Conservation (phyloP, 2,329 filamentous ascomycete genomes). For the Fusarium sp. region DNA sequence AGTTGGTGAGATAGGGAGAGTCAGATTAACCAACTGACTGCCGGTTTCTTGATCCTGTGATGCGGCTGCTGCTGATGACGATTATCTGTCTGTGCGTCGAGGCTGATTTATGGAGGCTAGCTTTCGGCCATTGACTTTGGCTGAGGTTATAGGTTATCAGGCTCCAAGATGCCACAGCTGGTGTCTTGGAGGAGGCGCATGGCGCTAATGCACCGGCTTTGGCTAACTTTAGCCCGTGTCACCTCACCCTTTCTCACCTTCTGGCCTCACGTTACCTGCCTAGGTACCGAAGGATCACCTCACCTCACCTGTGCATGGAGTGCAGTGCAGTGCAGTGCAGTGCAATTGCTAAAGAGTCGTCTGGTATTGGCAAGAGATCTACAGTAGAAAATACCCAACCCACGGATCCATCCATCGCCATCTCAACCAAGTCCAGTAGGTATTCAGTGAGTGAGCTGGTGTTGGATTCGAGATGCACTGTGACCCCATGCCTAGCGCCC, state of each 20-base stretch:
- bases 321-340: no score
- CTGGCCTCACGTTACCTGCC: constrained; percentile 32
- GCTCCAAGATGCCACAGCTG: constrained; percentile 6
- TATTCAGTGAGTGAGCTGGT: neutral
- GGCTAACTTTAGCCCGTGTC: constrained; percentile 31
- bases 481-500: constrained; percentile 28
- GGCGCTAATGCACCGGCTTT: constrained; percentile 44
- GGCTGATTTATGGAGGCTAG: neutral
- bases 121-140: neutral
- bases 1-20: constrained; percentile 25
- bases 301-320: neutral
- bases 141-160: constrained; percentile 6
- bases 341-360: neutral
- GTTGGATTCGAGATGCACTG: constrained; percentile 20
- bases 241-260: constrained; percentile 29
- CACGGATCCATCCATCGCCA: neutral
- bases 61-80: neutral
- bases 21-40: constrained; percentile 14
- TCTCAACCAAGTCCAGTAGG: constrained; percentile 4
- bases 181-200: constrained; percentile 23
- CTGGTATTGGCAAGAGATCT: constrained; percentile 2
- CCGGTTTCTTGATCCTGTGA: constrained; percentile 24
- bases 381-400: no score
- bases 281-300: constrained; percentile 21
- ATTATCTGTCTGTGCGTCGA: neutral